Base-by-base conservation (phyloP, 345 rosid genomes). In the Eucalyptus regnans region DNA sequence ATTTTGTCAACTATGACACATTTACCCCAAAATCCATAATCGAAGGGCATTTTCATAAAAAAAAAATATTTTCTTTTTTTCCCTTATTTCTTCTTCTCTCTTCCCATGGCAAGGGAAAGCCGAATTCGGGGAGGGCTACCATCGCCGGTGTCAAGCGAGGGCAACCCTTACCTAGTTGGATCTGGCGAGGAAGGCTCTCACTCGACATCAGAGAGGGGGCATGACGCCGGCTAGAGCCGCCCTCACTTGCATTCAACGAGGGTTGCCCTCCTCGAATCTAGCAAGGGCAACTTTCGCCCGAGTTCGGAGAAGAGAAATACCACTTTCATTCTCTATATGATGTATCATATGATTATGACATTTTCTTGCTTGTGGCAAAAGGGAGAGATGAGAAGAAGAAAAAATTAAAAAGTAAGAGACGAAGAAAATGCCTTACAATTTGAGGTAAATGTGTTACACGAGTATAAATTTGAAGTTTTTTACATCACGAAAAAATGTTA, bases 61-160 rank as follows among this genome's bases (percentile, higher is more conserved):
- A 41, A 41, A 41, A 41, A 33, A 4, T 41, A 41, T 41, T 41
- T 41, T 41, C 41, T 41, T 17, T 6, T 50, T 51, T 17, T 1
- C 1, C 0, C 17, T 7, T 1, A 1, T 52, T 18, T 7, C 8
- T 18, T 18, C 0, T 52, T 7, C 9, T 8, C 2, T 52, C 1
- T 52, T 8, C 25, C 4, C 10, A 1, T 52, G 25, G 0, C 0
- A 0, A 1, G 10, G 5, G 4, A 0, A 0, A 52, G 25, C 1
- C 0, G 0, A 0, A 52, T 0, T 52, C 5, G 7, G 8, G 2
- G 1, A 18, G 20, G 2, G 4, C 0, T 17, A 8, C 2, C 7
- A 17, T 17, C 0, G 1, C 0, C 0, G 2, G 22, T 51, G 4
- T 51, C 0, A 0, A 0, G 20, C 1, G 0, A 51, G 25, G 2